Evolutionary conservation across 1,284 basidiomycete genomes (phyloP).

Genomic region (Inonotus hispidus): DNA sequence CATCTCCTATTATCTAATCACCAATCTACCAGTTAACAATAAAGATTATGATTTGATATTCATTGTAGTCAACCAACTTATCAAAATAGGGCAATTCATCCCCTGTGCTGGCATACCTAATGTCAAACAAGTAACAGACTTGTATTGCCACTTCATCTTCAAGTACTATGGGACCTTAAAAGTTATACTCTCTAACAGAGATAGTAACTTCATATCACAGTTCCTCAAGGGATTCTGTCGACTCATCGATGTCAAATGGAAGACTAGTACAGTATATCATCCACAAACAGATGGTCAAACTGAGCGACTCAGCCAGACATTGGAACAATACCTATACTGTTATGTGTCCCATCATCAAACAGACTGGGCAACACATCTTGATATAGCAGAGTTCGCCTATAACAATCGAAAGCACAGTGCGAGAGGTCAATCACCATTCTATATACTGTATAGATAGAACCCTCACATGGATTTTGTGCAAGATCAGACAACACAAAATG

Average conservation of each 20-base stretch:
- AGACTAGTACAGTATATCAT: constrained; percentile 13
- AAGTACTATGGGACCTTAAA: constrained; percentile 30
- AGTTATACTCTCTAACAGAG: constrained; percentile 32
- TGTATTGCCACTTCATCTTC: constrained; percentile 28
- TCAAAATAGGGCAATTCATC: constrained; percentile 28
- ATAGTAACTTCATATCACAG: constrained; percentile 30
- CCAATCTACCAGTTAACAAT: constrained; percentile 26
- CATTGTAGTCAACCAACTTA: constrained; percentile 33
- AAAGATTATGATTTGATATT: constrained; percentile 34
- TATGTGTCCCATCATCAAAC: constrained; percentile 25
- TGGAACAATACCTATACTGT: constrained; percentile 22
- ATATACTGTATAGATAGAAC: not conserved
- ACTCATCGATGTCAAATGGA: not conserved
- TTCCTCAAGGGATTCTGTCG: constrained; percentile 22
- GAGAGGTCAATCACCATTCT: not conserved
- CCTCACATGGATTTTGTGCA: not conserved
- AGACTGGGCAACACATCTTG: constrained; percentile 27
- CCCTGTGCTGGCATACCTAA: constrained; percentile 26
- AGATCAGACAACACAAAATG: not conserved
- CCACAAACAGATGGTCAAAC: constrained; percentile 28
- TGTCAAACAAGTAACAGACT: constrained; percentile 23
- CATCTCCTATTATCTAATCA: constrained; percentile 22
- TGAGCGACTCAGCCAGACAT: constrained; percentile 25
- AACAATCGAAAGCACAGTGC: not conserved
- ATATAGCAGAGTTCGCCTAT: constrained; percentile 24